Base-by-base conservation (phyloP, 1,139 yeast species). In the Protomyces pachydermus region DNA sequence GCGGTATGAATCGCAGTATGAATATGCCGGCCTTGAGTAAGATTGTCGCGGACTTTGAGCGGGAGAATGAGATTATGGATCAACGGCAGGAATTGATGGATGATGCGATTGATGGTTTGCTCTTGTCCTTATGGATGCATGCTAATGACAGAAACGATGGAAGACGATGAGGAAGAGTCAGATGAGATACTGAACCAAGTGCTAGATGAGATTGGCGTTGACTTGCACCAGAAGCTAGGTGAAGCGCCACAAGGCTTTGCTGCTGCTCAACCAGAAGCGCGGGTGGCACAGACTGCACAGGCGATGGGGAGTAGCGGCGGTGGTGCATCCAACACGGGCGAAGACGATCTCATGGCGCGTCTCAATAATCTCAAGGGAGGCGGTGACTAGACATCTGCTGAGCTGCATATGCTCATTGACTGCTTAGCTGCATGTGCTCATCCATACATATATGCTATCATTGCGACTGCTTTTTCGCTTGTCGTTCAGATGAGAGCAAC, bases 71-170 rank as follows among this genome's bases (percentile, higher is more conserved):
- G 73, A 79, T 95, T 73, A 93, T 93, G 98, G 98, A 93, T 75
- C 98, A 93, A 77, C 87, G 96, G 72, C 98, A 93, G 74, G 99
- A 95, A 73, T 90, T 93, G 83, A 95, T 93, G 89, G 98, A 93
- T 74, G 98, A 93, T 73, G 96, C 97, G 14, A 87, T 95, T 70
- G 98, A 93, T 73, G 97, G 91, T 74, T 45, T 14, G 62, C 10
- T 8, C 25, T 12, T 6, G 9, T 8, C 8, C 87, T 93, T 34
- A 89, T 91, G 91, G 95, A 87, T 64, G 89, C 37, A 34, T 34
- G 37, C 58, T 55, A 34, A 55, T 51, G n/a, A 2, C 28, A 58
- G 62, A 58, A 18, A 57, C 62, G 34, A 91, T 87, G 61, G 67
- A 65, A 25, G 67, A 65, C n/a, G 67, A 66, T 39, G 67, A 66